Evolutionary conservation across 148 eudicot genomes (phyloP).

Genomic region (Amaranthus hypochondriacus): DNA sequence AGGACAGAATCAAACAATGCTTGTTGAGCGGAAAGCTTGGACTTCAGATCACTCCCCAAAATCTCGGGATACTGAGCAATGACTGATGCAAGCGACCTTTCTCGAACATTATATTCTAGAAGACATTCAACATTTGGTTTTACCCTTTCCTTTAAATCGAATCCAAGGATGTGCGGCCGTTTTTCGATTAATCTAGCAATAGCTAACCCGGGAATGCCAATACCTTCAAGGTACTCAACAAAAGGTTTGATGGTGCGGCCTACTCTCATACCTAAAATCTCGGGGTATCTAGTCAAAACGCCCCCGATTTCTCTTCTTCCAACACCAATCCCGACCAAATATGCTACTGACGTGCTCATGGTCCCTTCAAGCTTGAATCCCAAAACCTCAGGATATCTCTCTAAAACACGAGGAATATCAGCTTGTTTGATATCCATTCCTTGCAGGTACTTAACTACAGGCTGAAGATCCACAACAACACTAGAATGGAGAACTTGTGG

Average conservation of each 20-base stretch:
- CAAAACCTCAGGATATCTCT: constrained; percentile 82
- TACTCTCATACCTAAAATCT: constrained; percentile 91
- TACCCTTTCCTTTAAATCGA: constrained; percentile 58
- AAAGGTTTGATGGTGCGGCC: constrained; percentile 86
- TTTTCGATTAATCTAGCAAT: constrained; percentile 85
- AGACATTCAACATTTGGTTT: constrained; percentile 71
- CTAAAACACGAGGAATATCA: constrained; percentile 80
- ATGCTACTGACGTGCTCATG: constrained; percentile 98
- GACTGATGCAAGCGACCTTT: constrained; percentile 59
- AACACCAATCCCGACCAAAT: constrained; percentile 92
- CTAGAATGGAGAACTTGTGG: constrained; percentile 97
- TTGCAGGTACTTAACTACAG: constrained; percentile 86
- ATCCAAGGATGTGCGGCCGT: constrained; percentile 86
- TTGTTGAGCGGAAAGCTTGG: constrained; percentile 52
- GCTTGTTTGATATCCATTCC: constrained; percentile 74
- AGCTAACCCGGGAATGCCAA: constrained; percentile 75
- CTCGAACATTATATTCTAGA: constrained; percentile 54
- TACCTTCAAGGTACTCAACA: constrained; percentile 74
- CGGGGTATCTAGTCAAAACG: constrained; percentile 74
- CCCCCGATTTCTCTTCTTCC: constrained; percentile 86
- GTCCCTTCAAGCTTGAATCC: constrained; percentile 99
- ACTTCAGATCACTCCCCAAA: constrained; percentile 62
- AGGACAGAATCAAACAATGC: constrained; percentile 44
- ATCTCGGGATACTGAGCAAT: constrained; percentile 96
- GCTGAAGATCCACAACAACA: constrained; percentile 91